phyloP scores from a whole-genome alignment of 1,139 yeast genomes.

The Zhuliangozyma parablackwelliae region DNA sequence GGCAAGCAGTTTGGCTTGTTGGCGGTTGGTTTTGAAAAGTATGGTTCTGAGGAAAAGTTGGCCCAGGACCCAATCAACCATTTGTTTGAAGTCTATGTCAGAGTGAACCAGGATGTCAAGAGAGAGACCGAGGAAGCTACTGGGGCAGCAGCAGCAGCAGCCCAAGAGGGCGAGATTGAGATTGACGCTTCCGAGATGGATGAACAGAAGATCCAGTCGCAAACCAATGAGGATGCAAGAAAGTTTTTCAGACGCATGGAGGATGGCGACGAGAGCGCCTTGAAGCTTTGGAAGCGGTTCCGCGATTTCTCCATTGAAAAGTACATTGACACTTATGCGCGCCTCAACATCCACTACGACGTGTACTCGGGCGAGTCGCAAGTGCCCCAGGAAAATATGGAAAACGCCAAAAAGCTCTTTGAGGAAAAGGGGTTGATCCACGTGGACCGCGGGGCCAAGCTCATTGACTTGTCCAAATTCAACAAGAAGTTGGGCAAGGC shows the following conservation, averaged over 20 bases:
- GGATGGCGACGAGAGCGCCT: conserved; percentile 81
- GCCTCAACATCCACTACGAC: conserved; percentile 86
- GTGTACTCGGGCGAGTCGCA: conserved; percentile 94
- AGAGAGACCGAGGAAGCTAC: conserved; percentile 38
- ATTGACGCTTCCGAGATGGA: conserved; percentile 12
- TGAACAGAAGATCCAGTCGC: conserved; percentile 9
- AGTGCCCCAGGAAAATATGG: conserved; percentile 73
- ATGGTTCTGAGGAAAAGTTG: conserved; percentile 75
- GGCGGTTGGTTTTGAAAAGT: conserved; percentile 86
- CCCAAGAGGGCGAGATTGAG: conserved; percentile 5
- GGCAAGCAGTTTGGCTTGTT: conserved; percentile 97
- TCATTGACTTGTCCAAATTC: conserved; percentile 80
- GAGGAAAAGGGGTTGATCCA: conserved; percentile 68
- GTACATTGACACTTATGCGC: conserved; percentile 83
- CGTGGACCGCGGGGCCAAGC: conserved; percentile 87
- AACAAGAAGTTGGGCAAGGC: conserved; percentile 94
- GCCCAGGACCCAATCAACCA: conserved; percentile 86
- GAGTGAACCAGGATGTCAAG: conserved; percentile 73
- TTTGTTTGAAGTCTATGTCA: conserved; percentile 89
- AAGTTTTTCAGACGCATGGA: conserved; percentile 88
- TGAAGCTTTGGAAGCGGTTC: conserved; percentile 80
- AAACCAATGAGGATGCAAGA: conserved; percentile 80
- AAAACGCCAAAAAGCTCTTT: conserved; percentile 58
- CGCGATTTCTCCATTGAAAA: conserved; percentile 84
- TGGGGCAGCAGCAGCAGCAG: conserved; percentile 46